Percentiles rank a stretch among this genome's conserved stretches.
Conservation (phyloP, 2,329 filamentous ascomycete genomes). For the Grosmannia serpens region DNA sequence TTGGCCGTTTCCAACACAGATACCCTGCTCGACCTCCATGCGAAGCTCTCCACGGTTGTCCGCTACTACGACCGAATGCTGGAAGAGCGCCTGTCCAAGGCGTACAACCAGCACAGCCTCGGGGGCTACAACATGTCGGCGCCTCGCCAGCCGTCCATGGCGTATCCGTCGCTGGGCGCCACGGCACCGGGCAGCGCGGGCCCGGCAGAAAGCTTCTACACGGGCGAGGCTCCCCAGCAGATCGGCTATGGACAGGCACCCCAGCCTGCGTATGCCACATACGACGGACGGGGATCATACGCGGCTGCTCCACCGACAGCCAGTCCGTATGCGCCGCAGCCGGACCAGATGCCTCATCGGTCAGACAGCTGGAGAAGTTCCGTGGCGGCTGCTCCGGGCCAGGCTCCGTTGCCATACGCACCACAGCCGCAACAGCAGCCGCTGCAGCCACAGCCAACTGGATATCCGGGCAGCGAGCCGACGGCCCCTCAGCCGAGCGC, state of each 20-base stretch:
- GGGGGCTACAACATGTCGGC: constrained; percentile 46
- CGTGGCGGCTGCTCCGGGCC: constrained; percentile 21
- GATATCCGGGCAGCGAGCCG: constrained; percentile 1
- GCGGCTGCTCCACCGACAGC: constrained; percentile 22
- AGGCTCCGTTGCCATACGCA: constrained; percentile 20
- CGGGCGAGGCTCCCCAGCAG: constrained; percentile 41
- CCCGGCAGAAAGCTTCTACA: constrained; percentile 73
- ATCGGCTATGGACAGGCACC: constrained; percentile 33
- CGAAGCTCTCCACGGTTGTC: constrained; percentile 90
- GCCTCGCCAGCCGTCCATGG: constrained; percentile 39
- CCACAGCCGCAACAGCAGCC: constrained; percentile 15
- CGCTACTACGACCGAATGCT: constrained; percentile 97
- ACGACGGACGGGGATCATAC: constrained; percentile 29
- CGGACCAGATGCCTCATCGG: constrained; percentile 24
- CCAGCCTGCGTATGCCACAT: constrained; percentile 32
- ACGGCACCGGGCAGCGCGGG: constrained; percentile 29
- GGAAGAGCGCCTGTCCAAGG: constrained; percentile 85
- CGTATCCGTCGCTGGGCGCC: constrained; percentile 61
- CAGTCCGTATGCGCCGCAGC: constrained; percentile 32
- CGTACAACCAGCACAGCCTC: constrained; percentile 72
- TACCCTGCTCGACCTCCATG: constrained; percentile 83
- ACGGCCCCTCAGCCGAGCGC: constrained; percentile 1
- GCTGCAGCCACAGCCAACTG: not conserved
- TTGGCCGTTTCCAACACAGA: constrained; percentile 38
- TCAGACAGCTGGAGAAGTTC: constrained; percentile 39